Base-by-base conservation (phyloP, 176 grass and related monocot genomes). In the Phoenix roebelenii region DNA sequence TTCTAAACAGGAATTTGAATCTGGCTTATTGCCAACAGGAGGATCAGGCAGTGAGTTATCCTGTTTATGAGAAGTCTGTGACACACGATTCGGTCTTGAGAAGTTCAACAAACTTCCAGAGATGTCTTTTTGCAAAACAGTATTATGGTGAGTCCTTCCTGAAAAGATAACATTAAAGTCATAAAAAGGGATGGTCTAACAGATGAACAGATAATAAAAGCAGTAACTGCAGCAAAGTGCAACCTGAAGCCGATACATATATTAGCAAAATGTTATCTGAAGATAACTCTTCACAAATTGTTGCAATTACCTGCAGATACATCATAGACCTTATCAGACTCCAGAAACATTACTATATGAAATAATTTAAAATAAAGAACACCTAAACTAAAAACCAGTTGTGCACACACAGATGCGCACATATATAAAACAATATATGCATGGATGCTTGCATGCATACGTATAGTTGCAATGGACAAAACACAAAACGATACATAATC, bases 181-280 rank as follows among this genome's bases (percentile, higher is more conserved):
- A 56, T 16, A 61, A 60, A 54, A 79, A 54, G 64, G 61, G 76
- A 54, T 70, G 63, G 25, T 16, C 20, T 72, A 78, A 29, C 35
- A 67, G 49, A 52, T 59, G 3, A 66, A 60, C 57, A 78, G 23
- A 55, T 61, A 48, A 73, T 18, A 50, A 10, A 22, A 62, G 49
- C n/a, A 77, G 20, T 61, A 72, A 54, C 30, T 79, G n/a, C 25
- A 60, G 57, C 72, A 69, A 44, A 44, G 7, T 76, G 25, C 65
- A 76, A 97, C 93, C 93, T 85, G 93, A 92, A 78, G 87, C 84
- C 72, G 93, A 92, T 74, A 98, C 77, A 70, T 92, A 92, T 56
- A 98, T 73, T 54, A 98, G 81, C 63, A 98, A 78, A 70, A 98
- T 70, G 70, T 79, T 85, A 64, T 98, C 93, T 58, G 83, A 73